Evolutionary conservation across 345 rosid species (phyloP).

Genomic region (Rhodamnia rubescens): DNA sequence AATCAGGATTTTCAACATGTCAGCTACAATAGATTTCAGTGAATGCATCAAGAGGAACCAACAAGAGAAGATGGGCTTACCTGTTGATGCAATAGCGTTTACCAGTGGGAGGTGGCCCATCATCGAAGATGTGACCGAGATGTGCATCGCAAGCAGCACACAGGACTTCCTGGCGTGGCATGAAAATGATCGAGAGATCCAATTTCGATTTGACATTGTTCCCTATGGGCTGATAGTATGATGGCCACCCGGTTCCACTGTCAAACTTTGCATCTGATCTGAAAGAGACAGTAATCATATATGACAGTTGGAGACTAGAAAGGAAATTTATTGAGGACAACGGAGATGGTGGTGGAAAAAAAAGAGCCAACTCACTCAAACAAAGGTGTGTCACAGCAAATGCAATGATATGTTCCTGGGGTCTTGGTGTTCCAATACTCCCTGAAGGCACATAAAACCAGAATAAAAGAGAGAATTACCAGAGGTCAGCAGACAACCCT

Average conservation of each 20-base stretch:
- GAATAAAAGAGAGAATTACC: neutral
- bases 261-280: constrained; percentile 90
- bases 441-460: constrained; percentile 17
- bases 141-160: constrained; percentile 68
- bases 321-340: neutral
- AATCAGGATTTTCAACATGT: neutral
- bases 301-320: neutral
- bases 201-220: constrained; percentile 57
- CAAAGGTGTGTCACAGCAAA: constrained; percentile 73
- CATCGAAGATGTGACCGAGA: constrained; percentile 85
- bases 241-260: constrained; percentile 99
- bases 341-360: neutral
- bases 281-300: neutral
- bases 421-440: constrained; percentile 84
- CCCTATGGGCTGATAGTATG: constrained; percentile 65
- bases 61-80: constrained; percentile 9
- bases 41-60: neutral
- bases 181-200: constrained; percentile 72
- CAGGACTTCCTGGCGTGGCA: constrained; percentile 81
- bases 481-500: neutral
- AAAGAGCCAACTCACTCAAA: constrained; percentile 46
- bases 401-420: constrained; percentile 71
- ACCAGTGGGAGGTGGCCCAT: constrained; percentile 83
- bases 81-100: constrained; percentile 86
- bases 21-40: neutral